Conservation (phyloP, 768 basidiomycete species). For the Pleurotus tuoliensis region DNA sequence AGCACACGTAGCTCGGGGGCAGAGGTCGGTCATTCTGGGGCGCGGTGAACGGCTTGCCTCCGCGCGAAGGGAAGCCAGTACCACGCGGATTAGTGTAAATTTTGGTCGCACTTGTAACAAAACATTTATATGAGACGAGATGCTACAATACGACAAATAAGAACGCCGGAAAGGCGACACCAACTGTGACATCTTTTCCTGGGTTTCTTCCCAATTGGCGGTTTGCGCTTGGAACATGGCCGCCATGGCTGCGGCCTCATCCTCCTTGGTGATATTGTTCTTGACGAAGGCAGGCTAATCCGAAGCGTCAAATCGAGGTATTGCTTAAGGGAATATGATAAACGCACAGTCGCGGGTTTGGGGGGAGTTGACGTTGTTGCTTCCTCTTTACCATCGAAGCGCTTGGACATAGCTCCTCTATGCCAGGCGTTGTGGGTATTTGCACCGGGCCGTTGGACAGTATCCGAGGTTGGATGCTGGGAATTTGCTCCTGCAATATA, state of each 20-base stretch:
- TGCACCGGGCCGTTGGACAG: constrained; percentile 30
- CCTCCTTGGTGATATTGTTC: constrained; percentile 52
- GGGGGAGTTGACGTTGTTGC: constrained; percentile 20
- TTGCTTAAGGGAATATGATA: constrained; percentile 7
- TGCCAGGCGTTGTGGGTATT: constrained; percentile 49
- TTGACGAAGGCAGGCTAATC: constrained; percentile 30
- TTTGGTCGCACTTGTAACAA: constrained; percentile 58
- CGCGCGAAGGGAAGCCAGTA: constrained; percentile 55
- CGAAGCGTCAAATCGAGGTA: constrained; percentile 5
- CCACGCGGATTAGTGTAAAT: constrained; percentile 66
- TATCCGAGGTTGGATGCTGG: constrained; percentile 45
- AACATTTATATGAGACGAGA: constrained; percentile 67
- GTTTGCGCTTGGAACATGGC: constrained; percentile 96
- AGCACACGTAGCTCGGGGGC: constrained; percentile 96
- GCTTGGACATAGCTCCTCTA: constrained; percentile 77
- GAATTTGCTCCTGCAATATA: constrained; percentile 54
- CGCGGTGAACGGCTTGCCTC: constrained; percentile 52
- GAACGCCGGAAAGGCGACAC: constrained; percentile 58
- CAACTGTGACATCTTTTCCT: constrained; percentile 99
- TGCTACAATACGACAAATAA: constrained; percentile 54
- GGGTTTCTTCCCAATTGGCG: constrained; percentile 96
- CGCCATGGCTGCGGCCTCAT: constrained; percentile 94
- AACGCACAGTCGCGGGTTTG: constrained; percentile 28
- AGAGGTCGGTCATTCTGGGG: constrained; percentile 69
- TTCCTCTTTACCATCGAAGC: constrained; percentile 88